Base-by-base conservation (phyloP, 2,329 filamentous ascomycete species). In the Chaetoscypha palmicola region DNA sequence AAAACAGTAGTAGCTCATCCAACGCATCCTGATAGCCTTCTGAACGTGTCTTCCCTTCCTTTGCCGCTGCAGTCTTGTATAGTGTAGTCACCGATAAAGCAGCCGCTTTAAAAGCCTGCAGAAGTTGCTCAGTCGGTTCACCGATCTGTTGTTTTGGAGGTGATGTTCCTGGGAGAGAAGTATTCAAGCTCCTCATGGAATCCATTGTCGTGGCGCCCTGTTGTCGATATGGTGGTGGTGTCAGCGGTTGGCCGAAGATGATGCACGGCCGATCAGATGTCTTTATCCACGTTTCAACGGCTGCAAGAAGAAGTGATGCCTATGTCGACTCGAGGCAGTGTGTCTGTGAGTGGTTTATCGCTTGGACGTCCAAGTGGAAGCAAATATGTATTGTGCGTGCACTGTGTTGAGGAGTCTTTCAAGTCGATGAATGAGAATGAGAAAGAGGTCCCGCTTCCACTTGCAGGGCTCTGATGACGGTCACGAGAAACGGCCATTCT, bases 1-100 rank as follows among this genome's bases (percentile, higher is more conserved):
- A 69, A 55, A 94, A 94, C 12, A 73, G 67, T n/a, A 96, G 68
- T 4, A 98, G 70, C 54, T 97, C 91, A 52, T 96, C 88, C 28
- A 98, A 70, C 28, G 90, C 94, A 61, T 97, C 90, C 63, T 96
- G 90, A 58, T 96, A 97, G 20, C 92, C 92, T 30, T 90, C 83
- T 39, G 77, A 69, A 38, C 86, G 80, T 36, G 88, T 81, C 58
- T 82, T 81, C 38, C 82, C 74, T 62, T 92, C 82, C 38, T 86
- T 85, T 23, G 80, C 73, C 10, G 86, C 83, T 2, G 91, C 91
- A 30, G 83, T 90, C 67, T 95, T 96, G 70, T 97, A 97, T 11
- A 98, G 80, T 60, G 94, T 95, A 37, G 92, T 97, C 43, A 97
- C 90, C 4, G 89, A 94, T 24, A 96, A 74, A 16, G 92, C 92